Percentiles rank a stretch among this genome's conserved stretches.
Conservation (phyloP, 148 eudicot genomes). For the Amaranthus cruentus region DNA sequence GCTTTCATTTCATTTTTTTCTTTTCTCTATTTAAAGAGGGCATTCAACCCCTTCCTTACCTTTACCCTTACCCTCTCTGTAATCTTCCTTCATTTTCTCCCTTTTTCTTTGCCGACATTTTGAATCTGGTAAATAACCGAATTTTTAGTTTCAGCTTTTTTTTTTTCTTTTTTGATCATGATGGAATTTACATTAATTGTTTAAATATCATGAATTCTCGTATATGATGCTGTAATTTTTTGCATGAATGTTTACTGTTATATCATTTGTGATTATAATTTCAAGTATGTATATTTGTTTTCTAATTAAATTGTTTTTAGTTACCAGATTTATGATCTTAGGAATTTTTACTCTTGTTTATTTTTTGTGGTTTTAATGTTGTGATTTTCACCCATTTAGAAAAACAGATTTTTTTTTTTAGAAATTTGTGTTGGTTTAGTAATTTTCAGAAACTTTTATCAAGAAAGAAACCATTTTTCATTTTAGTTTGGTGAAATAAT, state of each 20-base stretch:
- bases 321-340: background rate
- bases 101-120: constrained; percentile 8
- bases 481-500: background rate
- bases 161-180: background rate
- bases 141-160: background rate
- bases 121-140: constrained; percentile 15
- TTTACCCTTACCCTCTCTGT: background rate
- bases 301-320: background rate
- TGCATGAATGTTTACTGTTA: background rate
- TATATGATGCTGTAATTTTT: background rate
- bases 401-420: background rate
- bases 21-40: constrained; percentile 10
- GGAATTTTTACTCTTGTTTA: too few species aligned
- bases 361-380: background rate
- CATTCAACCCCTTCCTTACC: background rate
- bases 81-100: background rate
- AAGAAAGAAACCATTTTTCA: background rate
- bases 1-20: background rate
- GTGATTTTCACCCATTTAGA: too few species aligned
- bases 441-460: background rate
- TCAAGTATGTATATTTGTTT: background rate
- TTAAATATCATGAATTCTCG: background rate
- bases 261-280: background rate
- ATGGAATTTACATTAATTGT: too few species aligned
- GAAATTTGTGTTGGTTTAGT: background rate